Evolutionary conservation across 75 land plant genomes (phyloP).

Genomic region (Chamaecyparis obtusa): DNA sequence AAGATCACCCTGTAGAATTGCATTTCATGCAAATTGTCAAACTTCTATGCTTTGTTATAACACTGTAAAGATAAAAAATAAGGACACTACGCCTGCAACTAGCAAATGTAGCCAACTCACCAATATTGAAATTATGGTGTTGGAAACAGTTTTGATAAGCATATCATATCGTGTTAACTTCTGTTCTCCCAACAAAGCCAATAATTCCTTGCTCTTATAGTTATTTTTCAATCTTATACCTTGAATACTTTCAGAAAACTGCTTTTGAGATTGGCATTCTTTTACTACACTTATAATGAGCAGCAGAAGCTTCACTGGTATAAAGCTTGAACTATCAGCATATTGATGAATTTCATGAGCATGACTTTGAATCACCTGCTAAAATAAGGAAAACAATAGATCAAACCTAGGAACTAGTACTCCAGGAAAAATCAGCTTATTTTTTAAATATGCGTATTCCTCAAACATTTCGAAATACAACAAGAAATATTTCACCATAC

Average conservation of each 20-base stretch:
- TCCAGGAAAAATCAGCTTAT: not conserved
- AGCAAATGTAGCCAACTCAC: conserved; percentile 17
- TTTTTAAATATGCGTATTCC: not conserved
- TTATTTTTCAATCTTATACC: not conserved
- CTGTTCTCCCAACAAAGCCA: not conserved
- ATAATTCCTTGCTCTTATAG: not conserved
- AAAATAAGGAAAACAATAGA: conserved; percentile 3
- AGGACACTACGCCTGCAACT: not conserved
- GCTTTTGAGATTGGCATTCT: conserved; percentile 42
- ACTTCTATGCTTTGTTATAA: not conserved
- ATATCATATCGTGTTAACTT: not conserved
- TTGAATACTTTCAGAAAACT: not conserved
- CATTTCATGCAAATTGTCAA: not conserved
- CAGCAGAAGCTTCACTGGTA: conserved; percentile 63
- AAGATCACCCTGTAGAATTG: conserved; percentile 59
- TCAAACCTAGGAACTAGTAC: not conserved
- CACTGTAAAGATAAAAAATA: not conserved
- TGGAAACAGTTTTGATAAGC: conserved; percentile 22
- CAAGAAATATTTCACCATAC: not conserved
- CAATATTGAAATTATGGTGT: conserved; percentile 24
- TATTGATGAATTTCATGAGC: conserved; percentile 38
- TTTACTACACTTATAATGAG: conserved; percentile 53
- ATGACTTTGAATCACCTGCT: conserved; percentile 59
- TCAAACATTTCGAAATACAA: no score
- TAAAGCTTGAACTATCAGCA: conserved; percentile 24